A percentile compares a stretch with the other conserved stretches of the same genome.
These are phyloP conservation scores for Peltaster fructicola DNA, from an alignment of 2,329 filamentous ascomycete species.

Conservation along the genomic window DNA sequence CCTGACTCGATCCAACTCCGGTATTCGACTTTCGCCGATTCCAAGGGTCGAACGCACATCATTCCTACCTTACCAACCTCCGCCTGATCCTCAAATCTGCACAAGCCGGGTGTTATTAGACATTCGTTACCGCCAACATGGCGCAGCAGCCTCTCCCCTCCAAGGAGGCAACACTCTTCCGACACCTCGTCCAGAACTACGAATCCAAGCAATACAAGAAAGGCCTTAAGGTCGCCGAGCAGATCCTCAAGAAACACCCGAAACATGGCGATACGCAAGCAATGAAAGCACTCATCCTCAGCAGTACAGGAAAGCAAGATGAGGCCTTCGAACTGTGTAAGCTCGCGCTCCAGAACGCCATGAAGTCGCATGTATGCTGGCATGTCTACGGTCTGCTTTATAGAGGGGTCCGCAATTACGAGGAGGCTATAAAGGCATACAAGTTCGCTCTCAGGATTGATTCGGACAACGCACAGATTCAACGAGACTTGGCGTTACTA, in stretches of 20 bases:
- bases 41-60: too few species aligned
- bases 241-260: constrained; percentile 85
- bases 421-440: constrained; percentile 98
- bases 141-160: constrained; percentile 46
- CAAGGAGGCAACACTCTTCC: constrained; percentile 89
- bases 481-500: constrained; percentile 78
- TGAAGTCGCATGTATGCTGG: constrained; percentile 99
- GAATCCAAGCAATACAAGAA: constrained; percentile 98
- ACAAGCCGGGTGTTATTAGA: too few species aligned
- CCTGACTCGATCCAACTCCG: too few species aligned
- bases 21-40: too few species aligned
- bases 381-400: constrained; percentile 95
- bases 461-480: constrained; percentile 86
- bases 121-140: too few species aligned
- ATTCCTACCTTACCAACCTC: too few species aligned
- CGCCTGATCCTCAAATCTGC: too few species aligned
- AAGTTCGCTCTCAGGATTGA: constrained; percentile 87
- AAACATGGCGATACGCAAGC: constrained; percentile 97
- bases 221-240: constrained; percentile 83
- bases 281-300: constrained; percentile 97
- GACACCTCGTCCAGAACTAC: constrained; percentile 86
- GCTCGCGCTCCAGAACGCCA: constrained; percentile 79
- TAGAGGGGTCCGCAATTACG: constrained; percentile 88
- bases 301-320: constrained; percentile 75
- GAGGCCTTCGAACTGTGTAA: constrained; percentile 92